Conservation (phyloP, 2,329 filamentous ascomycete genomes). For the Cyphellophora europaea region DNA sequence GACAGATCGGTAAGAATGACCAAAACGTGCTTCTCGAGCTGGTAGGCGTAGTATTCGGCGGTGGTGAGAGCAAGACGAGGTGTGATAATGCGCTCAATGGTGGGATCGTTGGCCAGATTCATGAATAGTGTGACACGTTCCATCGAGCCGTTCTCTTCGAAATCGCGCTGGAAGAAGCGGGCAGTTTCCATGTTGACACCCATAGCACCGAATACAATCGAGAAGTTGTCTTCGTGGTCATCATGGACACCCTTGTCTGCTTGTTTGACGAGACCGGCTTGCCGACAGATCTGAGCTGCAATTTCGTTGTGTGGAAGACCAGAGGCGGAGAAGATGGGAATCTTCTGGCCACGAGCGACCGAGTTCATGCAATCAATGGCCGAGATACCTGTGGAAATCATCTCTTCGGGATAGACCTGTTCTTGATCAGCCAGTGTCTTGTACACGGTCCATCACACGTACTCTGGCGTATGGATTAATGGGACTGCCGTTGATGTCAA, state of each 20-base stretch:
- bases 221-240: slow-evolving; percentile 98
- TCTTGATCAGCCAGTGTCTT: too few relatives aligned
- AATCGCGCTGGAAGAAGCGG: slow-evolving; percentile 96
- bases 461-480: slow-evolving; percentile 92
- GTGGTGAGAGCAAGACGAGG: slow-evolving; percentile 96
- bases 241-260: slow-evolving; percentile 95
- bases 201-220: slow-evolving; percentile 98
- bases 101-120: slow-evolving; percentile 98
- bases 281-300: slow-evolving; percentile 95
- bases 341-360: slow-evolving; percentile 98
- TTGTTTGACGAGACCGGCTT: slow-evolving; percentile 84
- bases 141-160: slow-evolving; percentile 98
- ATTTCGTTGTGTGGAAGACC: slow-evolving; percentile 99
- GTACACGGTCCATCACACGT: not conserved
- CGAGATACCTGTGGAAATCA: slow-evolving; percentile 99
- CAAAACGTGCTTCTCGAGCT: slow-evolving; percentile 98
- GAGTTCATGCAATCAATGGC: slow-evolving; percentile 98
- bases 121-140: slow-evolving; percentile 96
- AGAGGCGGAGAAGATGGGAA: slow-evolving; percentile 96
- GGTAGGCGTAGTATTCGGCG: slow-evolving; percentile 99
- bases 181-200: slow-evolving; percentile 99
- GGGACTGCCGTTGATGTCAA: slow-evolving; percentile 97
- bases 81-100: slow-evolving; percentile 99
- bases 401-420: slow-evolving; percentile 96
- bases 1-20: slow-evolving; percentile 98